Evolutionary conservation across 2,329 filamentous ascomycete genomes (phyloP), one percentile per base, ranked within the genome.

Genomic region (Aspergillus hortae): DNA sequence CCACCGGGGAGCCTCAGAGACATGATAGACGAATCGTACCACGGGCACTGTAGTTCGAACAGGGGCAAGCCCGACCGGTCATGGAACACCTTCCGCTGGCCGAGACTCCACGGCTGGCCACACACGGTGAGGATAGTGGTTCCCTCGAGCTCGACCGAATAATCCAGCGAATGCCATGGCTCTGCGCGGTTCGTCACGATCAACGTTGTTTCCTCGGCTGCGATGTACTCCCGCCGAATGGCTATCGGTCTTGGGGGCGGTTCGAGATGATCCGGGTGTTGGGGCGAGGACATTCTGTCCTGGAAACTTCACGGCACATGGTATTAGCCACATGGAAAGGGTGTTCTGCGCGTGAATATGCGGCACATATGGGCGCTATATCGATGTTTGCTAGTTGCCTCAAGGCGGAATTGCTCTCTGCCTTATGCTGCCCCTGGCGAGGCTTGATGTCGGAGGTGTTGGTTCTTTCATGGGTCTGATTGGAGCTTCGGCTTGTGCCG

Each of bases 151-250:
- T 48, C 23, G 17, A 60, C 44, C 3, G 41, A 48, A 44, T 60
- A 60, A 44, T 60, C 50, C n/a, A 60, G 54, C 2, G 52, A 25
- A 23, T 60, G 57, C 57, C 57, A 60, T 27, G 57, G 57, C 15
- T 58, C 54, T 4, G 57, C 53, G 4, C 40, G 40, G 32, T 58
- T 60, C 19, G 41, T 49, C 9, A 60, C 44, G 4, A 41, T 53
- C 4, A 60, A 41, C 9, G 48, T 19, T 1, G 52, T 48, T 11
- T 55, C 50, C 12, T 35, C 30, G 10, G 32, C 51, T 1, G 57
- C 35, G 43, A 60, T 51, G 19, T 15, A 46, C 9, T 60, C 54
- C 17, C 48, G 47, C 11, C 57, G 56, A 43, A 60, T 50, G 32
- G 56, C 57, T 35, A 60, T 48, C 5, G 54, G 52, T 12, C 40